A percentile compares a stretch with the other conserved stretches of the same genome.
Evolutionary conservation across 2,329 filamentous ascomycete genomes (phyloP).

Genomic region (Ascochyta pisi): DNA sequence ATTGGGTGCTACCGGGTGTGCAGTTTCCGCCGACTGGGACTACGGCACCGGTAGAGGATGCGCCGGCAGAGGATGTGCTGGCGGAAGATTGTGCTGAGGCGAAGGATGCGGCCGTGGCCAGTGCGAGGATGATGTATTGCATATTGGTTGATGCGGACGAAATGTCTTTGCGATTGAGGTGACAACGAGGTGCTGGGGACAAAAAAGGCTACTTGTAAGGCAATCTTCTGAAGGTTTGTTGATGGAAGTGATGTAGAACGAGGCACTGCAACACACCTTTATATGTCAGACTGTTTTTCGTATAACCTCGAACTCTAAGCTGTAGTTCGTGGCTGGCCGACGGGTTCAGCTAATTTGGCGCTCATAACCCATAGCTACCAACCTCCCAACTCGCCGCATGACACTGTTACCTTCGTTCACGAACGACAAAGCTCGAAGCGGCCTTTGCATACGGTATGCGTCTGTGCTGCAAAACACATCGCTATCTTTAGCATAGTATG

Average conservation of each 20-base stretch:
- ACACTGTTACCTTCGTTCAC: too few relatives aligned
- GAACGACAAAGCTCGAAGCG: too few relatives aligned
- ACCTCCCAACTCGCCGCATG: too few relatives aligned
- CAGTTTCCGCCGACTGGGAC: constrained; percentile 23
- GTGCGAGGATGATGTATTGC: constrained; percentile 23
- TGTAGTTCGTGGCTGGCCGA: constrained; percentile 6
- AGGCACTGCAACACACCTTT: background rate
- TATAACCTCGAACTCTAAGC: background rate
- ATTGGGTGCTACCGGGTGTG: constrained; percentile 17
- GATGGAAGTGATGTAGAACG: background rate
- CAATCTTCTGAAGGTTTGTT: background rate
- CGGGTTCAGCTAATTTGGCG: constrained; percentile 6
- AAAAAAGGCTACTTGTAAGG: background rate
- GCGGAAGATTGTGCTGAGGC: constrained; percentile 17
- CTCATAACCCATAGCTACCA: background rate
- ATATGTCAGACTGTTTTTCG: background rate
- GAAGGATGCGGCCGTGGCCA: constrained; percentile 21
- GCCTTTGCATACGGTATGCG: too few relatives aligned
- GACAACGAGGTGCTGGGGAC: background rate
- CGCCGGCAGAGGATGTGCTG: constrained; percentile 6
- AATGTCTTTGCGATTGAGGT: background rate
- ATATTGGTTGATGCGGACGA: constrained; percentile 14
- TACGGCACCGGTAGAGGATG: constrained; percentile 10
- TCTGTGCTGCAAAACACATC: too few relatives aligned
- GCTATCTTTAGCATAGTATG: too few relatives aligned